Base-by-base conservation (phyloP, 345 rosid species). In the Eucalyptus sideroxylon region DNA sequence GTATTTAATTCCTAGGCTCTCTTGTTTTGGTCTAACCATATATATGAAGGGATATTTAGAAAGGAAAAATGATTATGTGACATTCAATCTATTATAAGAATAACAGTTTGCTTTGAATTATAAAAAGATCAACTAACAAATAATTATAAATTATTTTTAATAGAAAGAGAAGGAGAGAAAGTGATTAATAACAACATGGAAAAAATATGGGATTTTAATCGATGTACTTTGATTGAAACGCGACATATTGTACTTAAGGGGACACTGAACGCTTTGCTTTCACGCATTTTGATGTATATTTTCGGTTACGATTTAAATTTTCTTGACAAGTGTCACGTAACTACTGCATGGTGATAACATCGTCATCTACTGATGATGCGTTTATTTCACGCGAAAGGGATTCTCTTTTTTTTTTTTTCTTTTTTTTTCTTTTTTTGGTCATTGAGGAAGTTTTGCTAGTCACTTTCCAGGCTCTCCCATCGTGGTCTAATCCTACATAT, bases 321-420 rank as follows among this genome's bases (percentile, higher is more conserved):
- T 77, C 3, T 77, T 21, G 11, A 11, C 9, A 21, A 37, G 27
- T 37, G 16, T 11, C 16, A 9, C 2, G 16, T 21, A 77, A 77
- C 0, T 26, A 6, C 4, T 3, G 9, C 5, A 6, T 27, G 3
- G 5, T 19, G 0, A 37, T 40, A 11, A 17, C 13, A 17, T 31
- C 0, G 17, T 5, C 42, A 31, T 16, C 2, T 4, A 11, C 1
- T 2, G 3, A 17, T 37, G 2, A 69, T 17, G 13, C 44, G 6
- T 34, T 67, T 6, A 16, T 67, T 15, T n/a, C 10, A 65, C 3
- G 40, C 31, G 5, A 34, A n/a, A 8, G 17, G 77, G 10, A 27
- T 30, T 27, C 13, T 27, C 1, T 8, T 9, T 44, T 44, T 49
- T 49, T 49, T 23, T 8, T 1, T n/a, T n/a, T n/a, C n/a, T n/a